Evolutionary conservation across 192 early-diverging fungal species (phyloP).

Genomic region (Haplosporangium gracile): DNA sequence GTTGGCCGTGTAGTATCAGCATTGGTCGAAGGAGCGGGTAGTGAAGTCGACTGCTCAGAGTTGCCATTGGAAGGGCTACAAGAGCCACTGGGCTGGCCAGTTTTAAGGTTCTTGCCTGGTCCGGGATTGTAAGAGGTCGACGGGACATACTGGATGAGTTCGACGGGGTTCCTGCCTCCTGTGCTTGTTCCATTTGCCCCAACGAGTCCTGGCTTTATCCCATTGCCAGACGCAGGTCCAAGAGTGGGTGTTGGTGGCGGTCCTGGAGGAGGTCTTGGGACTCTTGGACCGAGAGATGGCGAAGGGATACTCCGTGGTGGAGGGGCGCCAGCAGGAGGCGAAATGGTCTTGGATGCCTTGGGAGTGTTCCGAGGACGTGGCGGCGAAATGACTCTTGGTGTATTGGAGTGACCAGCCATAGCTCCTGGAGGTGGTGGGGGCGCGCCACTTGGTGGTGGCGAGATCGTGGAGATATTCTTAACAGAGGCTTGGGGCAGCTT

Average conservation of each 20-base stretch:
- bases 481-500: slow-evolving; percentile 28
- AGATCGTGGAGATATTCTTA: slow-evolving; percentile 49
- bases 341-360: slow-evolving; percentile 40
- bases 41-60: neutral
- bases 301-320: slow-evolving; percentile 12
- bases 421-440: slow-evolving; percentile 44
- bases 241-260: slow-evolving; percentile 28
- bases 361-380: slow-evolving; percentile 5
- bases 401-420: slow-evolving; percentile 50
- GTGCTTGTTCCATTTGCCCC: neutral
- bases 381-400: slow-evolving; percentile 45
- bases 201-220: neutral
- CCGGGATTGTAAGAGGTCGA: slow-evolving; percentile 12
- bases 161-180: slow-evolving; percentile 6
- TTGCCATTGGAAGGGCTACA: neutral
- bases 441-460: slow-evolving; percentile 43
- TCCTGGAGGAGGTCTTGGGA: slow-evolving; percentile 37
- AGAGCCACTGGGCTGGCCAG: neutral
- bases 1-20: slow-evolving; percentile 36
- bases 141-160: slow-evolving; percentile 2
- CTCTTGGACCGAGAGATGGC: slow-evolving; percentile 15
- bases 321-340: slow-evolving; percentile 33
- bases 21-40: neutral
- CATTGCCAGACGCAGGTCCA: slow-evolving; percentile 10
- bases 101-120: neutral